Evolutionary conservation across 192 early-diverging fungal species (phyloP).

Genomic region (Gigaspora rosea): DNA sequence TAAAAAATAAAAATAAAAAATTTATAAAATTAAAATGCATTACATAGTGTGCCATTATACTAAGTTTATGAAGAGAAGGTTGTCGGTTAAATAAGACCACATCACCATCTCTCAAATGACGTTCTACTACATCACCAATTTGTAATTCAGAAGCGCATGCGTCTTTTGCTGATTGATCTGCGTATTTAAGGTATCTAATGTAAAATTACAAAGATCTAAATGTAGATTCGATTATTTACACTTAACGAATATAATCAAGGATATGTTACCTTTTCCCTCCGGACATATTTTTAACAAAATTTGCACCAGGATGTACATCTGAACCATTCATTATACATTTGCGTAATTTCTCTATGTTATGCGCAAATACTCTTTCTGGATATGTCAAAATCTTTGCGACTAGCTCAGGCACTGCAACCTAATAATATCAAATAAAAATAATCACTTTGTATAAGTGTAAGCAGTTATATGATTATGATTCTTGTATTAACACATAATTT

Average conservation of each 20-base stretch:
- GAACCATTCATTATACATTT: conserved; percentile 82
- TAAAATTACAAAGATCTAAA: conserved; percentile 17
- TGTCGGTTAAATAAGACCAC: conserved; percentile 98
- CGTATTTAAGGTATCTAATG: conserved; percentile 68
- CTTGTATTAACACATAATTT: not conserved
- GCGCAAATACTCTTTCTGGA: conserved; percentile 88
- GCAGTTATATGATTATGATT: not conserved
- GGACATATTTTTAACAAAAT: conserved; percentile 67
- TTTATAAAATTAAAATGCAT: conserved; percentile 31
- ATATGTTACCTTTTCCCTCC: conserved; percentile 41
- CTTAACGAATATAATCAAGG: not conserved
- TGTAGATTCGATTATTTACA: not conserved
- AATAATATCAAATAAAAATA: not conserved
- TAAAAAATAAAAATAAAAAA: not conserved
- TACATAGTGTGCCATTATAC: conserved; percentile 96
- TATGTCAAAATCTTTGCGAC: conserved; percentile 94
- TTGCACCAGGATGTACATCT: conserved; percentile 91
- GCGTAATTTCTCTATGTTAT: conserved; percentile 84
- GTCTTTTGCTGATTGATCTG: conserved; percentile 55
- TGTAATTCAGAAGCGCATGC: conserved; percentile 66
- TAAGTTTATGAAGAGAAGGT: conserved; percentile 95
- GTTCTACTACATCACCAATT: conserved; percentile 91
- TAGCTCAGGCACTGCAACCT: conserved; percentile 86
- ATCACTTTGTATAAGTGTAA: not conserved
- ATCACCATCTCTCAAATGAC: conserved; percentile 93